A percentile compares a stretch with the other conserved stretches of the same genome.
Conservation (phyloP, 225 moss, liverwort and hornwort species). For the Anthoceros angustus region DNA sequence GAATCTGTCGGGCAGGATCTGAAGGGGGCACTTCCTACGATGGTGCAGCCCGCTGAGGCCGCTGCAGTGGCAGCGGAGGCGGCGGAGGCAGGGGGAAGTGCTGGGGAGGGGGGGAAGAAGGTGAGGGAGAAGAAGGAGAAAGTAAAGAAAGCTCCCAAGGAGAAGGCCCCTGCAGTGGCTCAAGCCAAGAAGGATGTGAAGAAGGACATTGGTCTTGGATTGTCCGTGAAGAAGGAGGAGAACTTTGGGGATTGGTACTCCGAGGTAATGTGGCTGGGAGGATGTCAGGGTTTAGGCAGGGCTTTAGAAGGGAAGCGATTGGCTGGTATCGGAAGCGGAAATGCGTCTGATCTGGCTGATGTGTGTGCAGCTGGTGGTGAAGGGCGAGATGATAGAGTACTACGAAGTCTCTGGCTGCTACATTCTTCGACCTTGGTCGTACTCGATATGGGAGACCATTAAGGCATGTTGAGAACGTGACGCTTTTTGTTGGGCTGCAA, state of each 20-base stretch:
- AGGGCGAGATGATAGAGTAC: slow-evolving; percentile 92
- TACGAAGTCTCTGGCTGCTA: slow-evolving; percentile 95
- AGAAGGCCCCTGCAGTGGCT: slow-evolving; percentile 32
- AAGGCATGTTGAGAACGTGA: slow-evolving; percentile 20
- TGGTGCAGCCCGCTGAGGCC: background rate
- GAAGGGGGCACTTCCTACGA: slow-evolving; percentile 1
- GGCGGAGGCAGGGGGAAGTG: background rate
- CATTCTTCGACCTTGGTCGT: slow-evolving; percentile 98
- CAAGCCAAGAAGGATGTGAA: slow-evolving; percentile 44
- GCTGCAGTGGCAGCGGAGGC: background rate
- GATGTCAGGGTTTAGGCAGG: background rate
- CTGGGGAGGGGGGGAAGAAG: slow-evolving; percentile 3
- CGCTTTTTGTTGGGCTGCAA: background rate
- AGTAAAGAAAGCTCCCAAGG: slow-evolving; percentile 33
- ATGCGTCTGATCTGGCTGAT: background rate
- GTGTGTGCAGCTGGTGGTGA: slow-evolving; percentile 54
- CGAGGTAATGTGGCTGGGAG: slow-evolving; percentile 28
- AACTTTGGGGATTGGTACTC: slow-evolving; percentile 93
- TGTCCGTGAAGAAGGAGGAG: slow-evolving; percentile 59
- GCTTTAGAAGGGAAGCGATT: background rate
- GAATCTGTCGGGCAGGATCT: slow-evolving; percentile 5
- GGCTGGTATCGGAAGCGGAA: background rate
- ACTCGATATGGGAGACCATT: slow-evolving; percentile 80
- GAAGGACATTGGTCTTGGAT: slow-evolving; percentile 66
- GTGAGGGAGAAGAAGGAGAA: slow-evolving; percentile 16